Percentiles rank a stretch among this genome's conserved stretches.
These are phyloP conservation scores for Lentinula edodes DNA, from an alignment of 768 basidiomycete species.

Conservation along the genomic window DNA sequence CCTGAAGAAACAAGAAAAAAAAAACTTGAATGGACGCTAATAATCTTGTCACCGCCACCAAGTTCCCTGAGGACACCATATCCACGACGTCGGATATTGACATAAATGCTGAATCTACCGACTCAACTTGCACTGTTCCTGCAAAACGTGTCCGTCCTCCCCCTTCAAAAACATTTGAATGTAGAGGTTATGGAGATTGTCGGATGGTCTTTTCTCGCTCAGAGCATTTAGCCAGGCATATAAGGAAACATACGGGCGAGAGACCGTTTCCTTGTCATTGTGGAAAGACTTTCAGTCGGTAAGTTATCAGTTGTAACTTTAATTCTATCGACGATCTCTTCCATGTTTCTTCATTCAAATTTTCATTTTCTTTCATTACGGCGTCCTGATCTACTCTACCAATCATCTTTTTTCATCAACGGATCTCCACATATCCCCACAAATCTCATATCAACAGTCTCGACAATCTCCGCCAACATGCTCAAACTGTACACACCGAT, in stretches of 20 bases:
- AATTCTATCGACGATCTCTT: background rate
- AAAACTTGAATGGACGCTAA: background rate
- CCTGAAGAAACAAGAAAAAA: background rate
- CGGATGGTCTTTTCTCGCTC: slow-evolving; percentile 74
- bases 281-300: slow-evolving; percentile 52
- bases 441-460: slow-evolving; percentile 41
- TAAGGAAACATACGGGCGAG: slow-evolving; percentile 96
- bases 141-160: slow-evolving; percentile 72
- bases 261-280: slow-evolving; percentile 98
- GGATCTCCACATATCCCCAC: background rate
- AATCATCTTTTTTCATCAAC: background rate
- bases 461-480: slow-evolving; percentile 96
- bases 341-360: slow-evolving; percentile 46
- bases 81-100: background rate
- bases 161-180: slow-evolving; percentile 92
- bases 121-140: background rate
- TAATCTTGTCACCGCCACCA: background rate
- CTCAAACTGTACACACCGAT: slow-evolving; percentile 93
- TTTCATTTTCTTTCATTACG: background rate
- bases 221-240: background rate
- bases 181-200: slow-evolving; percentile 92
- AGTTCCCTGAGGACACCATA: background rate
- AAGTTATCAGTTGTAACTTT: background rate
- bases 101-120: background rate
- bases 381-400: background rate